Base-by-base conservation (phyloP, 2,329 filamentous ascomycete species). In the Fusarium setosum region DNA sequence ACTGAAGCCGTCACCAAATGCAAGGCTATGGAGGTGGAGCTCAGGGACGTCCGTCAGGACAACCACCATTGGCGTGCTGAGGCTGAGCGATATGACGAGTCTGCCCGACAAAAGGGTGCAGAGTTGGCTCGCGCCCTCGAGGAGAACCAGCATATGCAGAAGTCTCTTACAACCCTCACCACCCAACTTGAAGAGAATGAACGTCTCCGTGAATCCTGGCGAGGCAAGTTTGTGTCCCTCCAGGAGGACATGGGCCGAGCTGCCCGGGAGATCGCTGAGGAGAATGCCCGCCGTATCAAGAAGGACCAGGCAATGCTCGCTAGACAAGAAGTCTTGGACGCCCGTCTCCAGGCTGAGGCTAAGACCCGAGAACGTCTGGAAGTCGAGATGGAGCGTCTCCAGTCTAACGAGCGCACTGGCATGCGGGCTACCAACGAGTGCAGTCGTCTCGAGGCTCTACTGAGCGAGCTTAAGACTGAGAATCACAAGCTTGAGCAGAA, bases 221-320 rank as follows among this genome's bases (percentile, higher is more conserved):
- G 93, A 68, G 83, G 84, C 75, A 97, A 96, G 78, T 92, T 97
- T 72, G 88, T 95, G 70, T 89, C 89, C 60, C 83, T 99, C 35
- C 94, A 98, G 77, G 88, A 93, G 65, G 93, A 97, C 70, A 95
- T 98, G 90, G 87, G 89, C 29, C 84, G 84, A 56, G 92, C 93
- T 47, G 90, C 92, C 52, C 88, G 88, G 44, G 91, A 97, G 63
- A 89, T 97, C 63, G 89, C 91, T 20, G 89, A 92, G 71, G 94
- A 98, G 74, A 95, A 94, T 74, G 88, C 91, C 26, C 85, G 87
- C 32, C 94, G 92, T 80, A 88, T 89, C 71, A 91, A 92, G 79
- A 91, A 91, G 75, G 92, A 96, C 74, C 89, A 92, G 68, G 90
- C 93, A 59, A 87, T 92, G 67, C 83, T 94, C 67, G 93, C 92